phyloP scores from a whole-genome alignment of 1,284 basidiomycete species.

The Wolfiporia cocos region DNA sequence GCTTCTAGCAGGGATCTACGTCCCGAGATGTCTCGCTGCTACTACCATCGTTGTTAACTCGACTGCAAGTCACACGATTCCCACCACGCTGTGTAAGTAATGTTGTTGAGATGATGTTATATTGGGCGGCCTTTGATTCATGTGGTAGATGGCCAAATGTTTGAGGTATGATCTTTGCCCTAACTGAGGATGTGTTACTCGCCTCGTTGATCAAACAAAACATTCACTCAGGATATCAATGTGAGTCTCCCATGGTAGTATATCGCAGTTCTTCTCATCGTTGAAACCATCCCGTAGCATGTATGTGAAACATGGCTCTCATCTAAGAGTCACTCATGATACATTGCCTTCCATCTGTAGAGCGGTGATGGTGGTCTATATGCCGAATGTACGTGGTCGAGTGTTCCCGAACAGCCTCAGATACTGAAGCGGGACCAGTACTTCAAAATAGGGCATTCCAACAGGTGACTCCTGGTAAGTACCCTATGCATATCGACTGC shows the following conservation, averaged over 20 bases:
- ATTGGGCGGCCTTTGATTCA: not conserved
- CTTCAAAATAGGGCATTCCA: constrained; percentile 37
- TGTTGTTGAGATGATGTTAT: not conserved
- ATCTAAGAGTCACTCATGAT: too few species aligned
- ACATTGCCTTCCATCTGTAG: constrained; percentile 11
- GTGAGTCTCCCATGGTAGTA: too few species aligned
- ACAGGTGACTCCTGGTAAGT: constrained; percentile 35
- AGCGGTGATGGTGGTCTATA: constrained; percentile 37
- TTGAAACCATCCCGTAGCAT: too few species aligned
- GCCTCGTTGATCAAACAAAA: too few species aligned
- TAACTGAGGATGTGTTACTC: too few species aligned
- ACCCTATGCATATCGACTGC: not conserved
- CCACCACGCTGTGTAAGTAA: constrained; percentile 25
- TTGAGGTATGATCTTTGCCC: constrained; percentile 30
- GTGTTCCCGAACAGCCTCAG: too few species aligned
- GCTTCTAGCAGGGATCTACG: not conserved
- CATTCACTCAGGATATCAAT: not conserved
- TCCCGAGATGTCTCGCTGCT: constrained; percentile 14
- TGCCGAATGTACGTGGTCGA: constrained; percentile 26
- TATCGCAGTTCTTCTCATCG: too few species aligned
- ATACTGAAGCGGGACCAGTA: constrained; percentile 18
- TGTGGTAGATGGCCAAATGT: constrained; percentile 32
- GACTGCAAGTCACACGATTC: constrained; percentile 19
- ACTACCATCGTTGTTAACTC: constrained; percentile 17
- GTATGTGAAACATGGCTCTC: too few species aligned